Base-by-base conservation (phyloP, 176 grass and related monocot species). In the Juncus effusus region DNA sequence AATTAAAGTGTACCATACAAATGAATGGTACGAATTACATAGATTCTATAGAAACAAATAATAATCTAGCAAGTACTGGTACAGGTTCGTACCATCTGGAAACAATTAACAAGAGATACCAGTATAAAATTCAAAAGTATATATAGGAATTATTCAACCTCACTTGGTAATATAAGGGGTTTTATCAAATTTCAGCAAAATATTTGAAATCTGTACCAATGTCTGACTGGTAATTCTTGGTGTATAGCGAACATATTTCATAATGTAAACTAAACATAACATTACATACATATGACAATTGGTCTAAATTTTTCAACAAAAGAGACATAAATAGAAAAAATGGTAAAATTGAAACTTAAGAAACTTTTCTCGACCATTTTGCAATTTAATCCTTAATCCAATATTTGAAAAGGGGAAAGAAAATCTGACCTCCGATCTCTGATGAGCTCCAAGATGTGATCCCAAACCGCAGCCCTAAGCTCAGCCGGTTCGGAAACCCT, bases 371-470 rank as follows among this genome's bases (percentile, higher is more conserved):
- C 44, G 6, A 47, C 6, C 44, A 47, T 47, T 47, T 6, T 47
- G 44, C 4, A 47, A 47, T 47, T 47, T 9, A 4, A 70, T 55
- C 47, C n/a, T 39, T 6, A 47, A 47, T 47, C 9, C 44, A 4
- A 70, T 55, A 13, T 7, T 39, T 5, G 7, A 67, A 47, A 13
- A 45, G 14, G 16, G 44, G 40, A 67, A 49, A 14, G 9, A 47
- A 38, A 6, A 16, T 5, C 60, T 68, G 72, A 89, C 94, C 88
- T 99, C 60, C 78, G 67, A 64, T 84, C 85, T 47, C 50, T 76
- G 65, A 93, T 72, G 55, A 99, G 83, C 51, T 87, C 80, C 83
- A 90, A 87, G 40, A 79, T 16, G 47, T 99, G 89, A 65, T 93
- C 94, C 88, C 88, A 99, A 1, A 99, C 81, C 55, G 83, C 76